Evolutionary conservation across 768 basidiomycete genomes (phyloP), one percentile per base, ranked within the genome.

Genomic region (Lentinus brumalis): DNA sequence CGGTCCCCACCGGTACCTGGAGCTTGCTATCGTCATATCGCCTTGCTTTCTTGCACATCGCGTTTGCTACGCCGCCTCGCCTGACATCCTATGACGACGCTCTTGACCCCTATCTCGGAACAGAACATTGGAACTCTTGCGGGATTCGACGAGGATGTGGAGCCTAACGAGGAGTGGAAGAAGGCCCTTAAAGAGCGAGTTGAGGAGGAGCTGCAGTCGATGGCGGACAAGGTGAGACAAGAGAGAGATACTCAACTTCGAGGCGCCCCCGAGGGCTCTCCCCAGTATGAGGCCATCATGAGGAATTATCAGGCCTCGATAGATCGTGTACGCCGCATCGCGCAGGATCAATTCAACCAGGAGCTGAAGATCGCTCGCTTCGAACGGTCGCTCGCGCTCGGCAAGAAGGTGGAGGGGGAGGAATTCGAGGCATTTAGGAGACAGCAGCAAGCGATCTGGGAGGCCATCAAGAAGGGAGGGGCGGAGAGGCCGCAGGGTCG

Each of bases 171-270:
- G 2, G 73, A 76, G 60, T 87, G 86, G 85, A 87, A 85, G 69
- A 69, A 66, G 38, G 58, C 66, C 2, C 73, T 84, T 66, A 75
- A 69, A 67, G 76, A 78, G 42, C 76, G 79, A 67, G 88, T 91
- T 66, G 82, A 85, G 65, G 75, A 77, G 2, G 75, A 74, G 8
- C 68, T 78, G 52, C 68, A 64, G 40, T 67, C 72, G 49, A 70
- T 73, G 64, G 80, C 88, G 61, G 80, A 86, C 56, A 88, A 88
- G 60, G 84, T 89, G 18, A 86, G 86, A 73, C 79, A 83, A 59
- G 84, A 82, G 59, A 72, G 84, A 40, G 78, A 84, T 39, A 71
- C 75, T 15, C 80, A 84, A 69, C 75, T 91, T 14, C 15, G 53
- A 39, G 77, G 78, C 61, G 71, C 75, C 9, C 62, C 81, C 69